These are phyloP conservation scores for Dictyostelium purpureum DNA, from an alignment of 78 protist species.

Conservation along the genomic window DNA sequence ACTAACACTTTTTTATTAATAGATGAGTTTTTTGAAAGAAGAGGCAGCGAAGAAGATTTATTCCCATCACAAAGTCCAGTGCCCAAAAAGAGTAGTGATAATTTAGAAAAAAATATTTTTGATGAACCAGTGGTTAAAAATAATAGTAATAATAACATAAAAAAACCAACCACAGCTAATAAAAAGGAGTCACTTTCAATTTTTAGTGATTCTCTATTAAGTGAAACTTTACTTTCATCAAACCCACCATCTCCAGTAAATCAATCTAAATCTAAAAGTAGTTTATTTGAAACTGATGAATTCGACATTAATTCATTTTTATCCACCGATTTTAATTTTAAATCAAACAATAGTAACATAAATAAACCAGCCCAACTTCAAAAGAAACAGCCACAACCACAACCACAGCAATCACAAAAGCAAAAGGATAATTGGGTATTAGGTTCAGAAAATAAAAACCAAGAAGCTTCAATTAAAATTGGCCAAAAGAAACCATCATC, in stretches of 20 bases:
- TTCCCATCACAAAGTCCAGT: not conserved
- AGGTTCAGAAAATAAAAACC: not conserved
- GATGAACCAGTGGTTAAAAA: not conserved
- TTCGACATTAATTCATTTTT: conserved; percentile 2
- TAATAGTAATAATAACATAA: not conserved
- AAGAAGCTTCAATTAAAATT: not conserved
- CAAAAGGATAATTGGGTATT: not conserved
- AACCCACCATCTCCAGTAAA: not conserved
- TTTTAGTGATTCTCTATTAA: not conserved
- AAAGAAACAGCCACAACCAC: not conserved
- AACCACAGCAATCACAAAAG: not conserved
- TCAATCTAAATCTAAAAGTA: not conserved
- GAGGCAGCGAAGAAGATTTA: conserved; percentile 18
- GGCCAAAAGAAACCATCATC: not conserved
- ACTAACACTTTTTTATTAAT: not conserved
- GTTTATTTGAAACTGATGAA: not conserved
- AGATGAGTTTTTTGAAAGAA: conserved; percentile 22
- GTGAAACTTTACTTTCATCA: not conserved
- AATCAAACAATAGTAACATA: not conserved
- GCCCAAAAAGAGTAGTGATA: not conserved
- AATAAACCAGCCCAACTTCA: not conserved
- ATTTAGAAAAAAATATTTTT: not conserved
- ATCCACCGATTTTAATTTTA: conserved; percentile 10
- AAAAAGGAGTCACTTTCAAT: not conserved
- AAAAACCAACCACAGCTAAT: not conserved